Evolutionary conservation across 805 yeast species (phyloP).

Genomic region (Metschnikowia arizonensis): DNA sequence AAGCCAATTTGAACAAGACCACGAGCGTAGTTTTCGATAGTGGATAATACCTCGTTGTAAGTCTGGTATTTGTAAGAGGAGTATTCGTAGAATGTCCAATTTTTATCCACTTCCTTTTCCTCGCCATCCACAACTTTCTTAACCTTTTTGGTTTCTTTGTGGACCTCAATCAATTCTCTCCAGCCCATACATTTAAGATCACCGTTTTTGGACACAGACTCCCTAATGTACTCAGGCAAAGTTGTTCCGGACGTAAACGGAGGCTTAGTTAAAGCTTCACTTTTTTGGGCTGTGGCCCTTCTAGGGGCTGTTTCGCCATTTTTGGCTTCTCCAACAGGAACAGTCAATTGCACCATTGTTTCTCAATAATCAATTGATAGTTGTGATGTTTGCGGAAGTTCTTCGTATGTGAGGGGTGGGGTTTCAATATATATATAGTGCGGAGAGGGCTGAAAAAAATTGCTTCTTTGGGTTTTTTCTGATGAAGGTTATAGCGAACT

Average conservation of each 20-base stretch:
- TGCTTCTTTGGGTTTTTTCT: constrained; percentile 9
- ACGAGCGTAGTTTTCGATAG: constrained; percentile 56
- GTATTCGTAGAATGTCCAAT: constrained; percentile 83
- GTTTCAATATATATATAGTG: constrained; percentile 6
- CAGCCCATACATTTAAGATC: constrained; percentile 61
- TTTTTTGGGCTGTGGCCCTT: constrained; percentile 52
- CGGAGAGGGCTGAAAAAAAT: constrained; percentile 13
- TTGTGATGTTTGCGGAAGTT: not conserved
- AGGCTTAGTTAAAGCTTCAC: constrained; percentile 57
- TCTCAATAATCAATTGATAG: not conserved
- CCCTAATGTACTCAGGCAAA: constrained; percentile 63
- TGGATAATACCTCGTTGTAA: constrained; percentile 50
- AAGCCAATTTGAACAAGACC: constrained; percentile 78
- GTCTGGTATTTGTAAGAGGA: constrained; percentile 66
- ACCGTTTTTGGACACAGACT: constrained; percentile 56
- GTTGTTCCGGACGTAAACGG: constrained; percentile 58
- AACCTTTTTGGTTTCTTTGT: constrained; percentile 69
- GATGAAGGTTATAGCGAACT: not conserved
- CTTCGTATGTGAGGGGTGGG: constrained; percentile 2
- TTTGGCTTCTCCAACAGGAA: constrained; percentile 66
- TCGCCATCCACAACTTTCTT: constrained; percentile 77
- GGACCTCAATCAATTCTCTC: constrained; percentile 72
- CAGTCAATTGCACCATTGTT: constrained; percentile 33
- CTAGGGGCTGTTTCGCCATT: constrained; percentile 82
- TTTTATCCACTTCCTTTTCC: constrained; percentile 66